A percentile compares a stretch with the other conserved stretches of the same genome.
These are phyloP conservation scores for Xerocomus nothofagi DNA, from an alignment of 1,284 basidiomycete species.

Conservation along the genomic window DNA sequence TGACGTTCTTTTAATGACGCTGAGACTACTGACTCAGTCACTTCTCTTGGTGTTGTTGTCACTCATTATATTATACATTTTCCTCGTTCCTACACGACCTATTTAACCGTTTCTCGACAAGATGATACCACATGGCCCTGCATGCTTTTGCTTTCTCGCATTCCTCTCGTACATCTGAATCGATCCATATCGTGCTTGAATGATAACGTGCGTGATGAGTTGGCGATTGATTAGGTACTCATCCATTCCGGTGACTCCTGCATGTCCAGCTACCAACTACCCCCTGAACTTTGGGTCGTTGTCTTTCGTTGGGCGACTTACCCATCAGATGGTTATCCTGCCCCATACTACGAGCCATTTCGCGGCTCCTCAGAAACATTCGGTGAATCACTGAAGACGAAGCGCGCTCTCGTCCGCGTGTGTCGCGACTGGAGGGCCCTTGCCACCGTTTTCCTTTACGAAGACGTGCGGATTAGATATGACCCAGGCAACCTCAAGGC, in stretches of 20 bases:
- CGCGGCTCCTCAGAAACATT: constrained; percentile 31
- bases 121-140: constrained; percentile 33
- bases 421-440: constrained; percentile 56
- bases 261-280: constrained; percentile 34
- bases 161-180: constrained; percentile 5
- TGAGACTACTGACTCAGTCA: constrained; percentile 18
- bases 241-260: background rate
- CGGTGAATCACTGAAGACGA: constrained; percentile 30
- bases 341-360: constrained; percentile 44
- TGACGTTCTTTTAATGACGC: constrained; percentile 34
- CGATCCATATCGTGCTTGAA: background rate
- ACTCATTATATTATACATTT: constrained; percentile 31
- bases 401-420: constrained; percentile 48
- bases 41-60: constrained; percentile 30
- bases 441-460: constrained; percentile 48
- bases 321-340: constrained; percentile 29
- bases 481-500: constrained; percentile 34
- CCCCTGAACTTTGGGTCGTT: constrained; percentile 52
- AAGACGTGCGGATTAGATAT: constrained; percentile 48
- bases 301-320: constrained; percentile 48
- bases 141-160: constrained; percentile 16
- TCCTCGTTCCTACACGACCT: constrained; percentile 14
- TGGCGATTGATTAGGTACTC: background rate
- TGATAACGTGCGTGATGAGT: constrained; percentile 4
- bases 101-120: constrained; percentile 32